Base-by-base conservation (phyloP, 75 land plant genomes). In the Pseudotsuga menziesii region DNA sequence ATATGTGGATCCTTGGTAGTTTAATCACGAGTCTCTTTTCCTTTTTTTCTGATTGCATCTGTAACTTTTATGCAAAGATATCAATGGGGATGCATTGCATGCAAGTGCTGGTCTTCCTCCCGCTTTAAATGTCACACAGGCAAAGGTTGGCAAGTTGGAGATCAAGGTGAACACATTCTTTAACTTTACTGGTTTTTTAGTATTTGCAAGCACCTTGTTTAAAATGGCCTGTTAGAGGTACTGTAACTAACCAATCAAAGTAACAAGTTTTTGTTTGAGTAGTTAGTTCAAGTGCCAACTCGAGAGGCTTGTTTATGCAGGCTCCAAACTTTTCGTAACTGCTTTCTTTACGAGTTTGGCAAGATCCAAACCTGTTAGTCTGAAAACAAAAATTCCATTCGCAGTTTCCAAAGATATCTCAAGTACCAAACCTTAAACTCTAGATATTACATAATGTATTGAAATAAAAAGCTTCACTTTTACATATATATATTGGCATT, bases 11-110 rank as follows among this genome's bases (percentile, higher is more conserved):
- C 41, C 41, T 41, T 8, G 19, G 11, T 69, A 39, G 20, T 41
- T 41, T 56, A 75, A 19, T 60, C 35, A 4, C 12, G 22, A 19
- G 16, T 75, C 67, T 13, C 11, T 74, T 12, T 61, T 14, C 11
- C 76, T 13, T 20, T 23, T 29, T 61, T 12, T 61, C 61, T 27
- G 66, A 61, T 61, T 74, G 36, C 59, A 20, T 69, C 8, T 8
- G 32, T 35, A 7, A 23, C n/a, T 41, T 69, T n/a, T 36, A 23
- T 29, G 71, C 29, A n/a, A 75, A 97, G 99, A 97, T 87, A 83
- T 97, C 36, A 90, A 97, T 84, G 99, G 99, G 32, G 99, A 91
- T 80, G 99, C 88, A 11, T 74, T 97, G 62, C 99, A 97, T 82
- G 85, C 99, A 0, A 95, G 91, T 75, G 59, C 95, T 70, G 99